Conservation (phyloP, 2,329 filamentous ascomycete genomes). For the Venturia pyrina region DNA sequence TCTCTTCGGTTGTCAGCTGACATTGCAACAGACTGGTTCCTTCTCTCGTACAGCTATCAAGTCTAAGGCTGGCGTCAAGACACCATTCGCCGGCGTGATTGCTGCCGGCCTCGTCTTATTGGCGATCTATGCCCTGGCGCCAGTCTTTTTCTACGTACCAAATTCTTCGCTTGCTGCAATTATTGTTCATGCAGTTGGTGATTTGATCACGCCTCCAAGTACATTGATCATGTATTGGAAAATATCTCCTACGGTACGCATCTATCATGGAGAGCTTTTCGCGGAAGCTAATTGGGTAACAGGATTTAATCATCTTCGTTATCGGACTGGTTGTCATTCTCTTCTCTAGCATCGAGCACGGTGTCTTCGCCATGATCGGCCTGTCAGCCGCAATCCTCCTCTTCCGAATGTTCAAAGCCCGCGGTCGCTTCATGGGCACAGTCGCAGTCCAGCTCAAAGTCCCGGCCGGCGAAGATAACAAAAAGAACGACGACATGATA, state of each 20-base stretch:
- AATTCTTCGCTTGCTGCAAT: slow-evolving; percentile 70
- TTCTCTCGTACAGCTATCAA: slow-evolving; percentile 96
- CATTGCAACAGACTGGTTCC: slow-evolving; percentile 84
- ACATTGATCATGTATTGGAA: slow-evolving; percentile 35
- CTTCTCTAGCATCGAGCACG: background rate
- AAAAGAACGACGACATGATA: background rate
- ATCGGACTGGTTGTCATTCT: background rate
- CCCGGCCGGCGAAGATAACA: background rate
- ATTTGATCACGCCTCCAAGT: slow-evolving; percentile 77
- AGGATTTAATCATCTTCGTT: background rate
- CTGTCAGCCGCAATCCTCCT: background rate
- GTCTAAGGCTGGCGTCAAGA: slow-evolving; percentile 88
- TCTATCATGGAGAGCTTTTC: too few species aligned
- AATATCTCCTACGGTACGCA: slow-evolving; percentile 48
- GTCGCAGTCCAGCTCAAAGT: background rate
- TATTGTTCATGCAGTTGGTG: slow-evolving; percentile 36
- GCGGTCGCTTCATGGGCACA: background rate
- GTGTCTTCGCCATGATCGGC: slow-evolving; percentile 6
- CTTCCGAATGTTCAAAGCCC: slow-evolving; percentile 7
- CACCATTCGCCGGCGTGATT: slow-evolving; percentile 80
- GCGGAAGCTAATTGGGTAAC: slow-evolving; percentile 22
- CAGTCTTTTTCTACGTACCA: slow-evolving; percentile 90
- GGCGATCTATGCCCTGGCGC: slow-evolving; percentile 78
- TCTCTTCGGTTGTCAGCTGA: slow-evolving; percentile 35
- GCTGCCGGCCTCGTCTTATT: slow-evolving; percentile 77